Percentiles rank a stretch among this genome's conserved stretches.
Evolutionary conservation across 371 early-diverging fungal genomes (phyloP).

Genomic region (Mucor circinelloides): DNA sequence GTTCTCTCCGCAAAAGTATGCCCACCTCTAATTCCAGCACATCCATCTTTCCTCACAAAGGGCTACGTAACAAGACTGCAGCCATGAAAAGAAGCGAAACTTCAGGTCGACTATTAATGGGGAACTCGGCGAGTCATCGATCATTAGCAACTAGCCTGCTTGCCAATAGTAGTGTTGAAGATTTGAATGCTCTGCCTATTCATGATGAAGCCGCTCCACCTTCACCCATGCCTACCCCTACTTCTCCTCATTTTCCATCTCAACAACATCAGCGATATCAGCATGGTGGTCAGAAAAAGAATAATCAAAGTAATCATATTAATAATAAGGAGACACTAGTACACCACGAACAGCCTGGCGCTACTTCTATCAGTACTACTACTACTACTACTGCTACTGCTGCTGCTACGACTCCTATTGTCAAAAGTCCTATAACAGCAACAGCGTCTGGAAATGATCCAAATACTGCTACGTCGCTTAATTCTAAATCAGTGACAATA

Average conservation of each 20-base stretch:
- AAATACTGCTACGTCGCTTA: not conserved
- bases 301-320: not conserved
- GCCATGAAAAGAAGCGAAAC: conserved; percentile 33
- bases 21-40: conserved; percentile 22
- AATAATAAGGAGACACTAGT: not conserved
- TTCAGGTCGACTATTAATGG: conserved; percentile 16
- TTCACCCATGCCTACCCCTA: not conserved
- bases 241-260: not conserved
- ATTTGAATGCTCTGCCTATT: not conserved
- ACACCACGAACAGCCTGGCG: not conserved
- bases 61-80: conserved; percentile 16
- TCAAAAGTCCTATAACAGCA: not conserved
- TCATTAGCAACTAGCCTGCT: conserved; percentile 11
- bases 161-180: not conserved
- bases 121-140: conserved; percentile 5
- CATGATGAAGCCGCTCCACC: not conserved
- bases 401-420: not conserved
- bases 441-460: not conserved
- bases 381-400: no score
- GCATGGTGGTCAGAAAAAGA: not conserved
- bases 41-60: conserved; percentile 25
- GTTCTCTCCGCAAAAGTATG: conserved; percentile 1
- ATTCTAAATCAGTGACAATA: not conserved
- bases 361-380: not conserved
- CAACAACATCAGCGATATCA: not conserved